Evolutionary conservation across 768 basidiomycete genomes (phyloP).

Genomic region (Kwoniella sp.): DNA sequence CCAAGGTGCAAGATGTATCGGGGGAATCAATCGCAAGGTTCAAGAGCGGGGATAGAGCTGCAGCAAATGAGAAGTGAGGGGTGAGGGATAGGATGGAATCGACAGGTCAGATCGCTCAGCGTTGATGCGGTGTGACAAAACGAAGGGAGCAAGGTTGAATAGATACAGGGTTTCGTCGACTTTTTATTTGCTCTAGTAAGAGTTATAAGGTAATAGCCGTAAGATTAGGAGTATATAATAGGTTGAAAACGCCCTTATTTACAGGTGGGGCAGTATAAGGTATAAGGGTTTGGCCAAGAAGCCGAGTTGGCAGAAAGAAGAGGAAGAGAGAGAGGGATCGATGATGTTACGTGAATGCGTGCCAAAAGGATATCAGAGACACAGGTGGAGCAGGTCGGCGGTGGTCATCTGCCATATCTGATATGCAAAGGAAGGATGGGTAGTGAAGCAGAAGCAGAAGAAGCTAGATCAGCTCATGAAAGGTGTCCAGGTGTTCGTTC

Average conservation of each 20-base stretch:
- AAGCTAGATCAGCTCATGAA: background rate
- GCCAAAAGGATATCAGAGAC: too few species aligned
- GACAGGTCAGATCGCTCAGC: background rate
- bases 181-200: background rate
- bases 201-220: background rate
- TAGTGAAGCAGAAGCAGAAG: background rate
- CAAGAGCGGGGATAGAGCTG: background rate
- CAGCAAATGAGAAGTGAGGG: too few species aligned
- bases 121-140: constrained; percentile 23
- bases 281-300: background rate
- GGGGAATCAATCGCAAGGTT: background rate
- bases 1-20: too few species aligned
- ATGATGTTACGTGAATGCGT: background rate
- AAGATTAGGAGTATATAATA: background rate
- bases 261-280: background rate
- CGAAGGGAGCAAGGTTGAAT: constrained; percentile 17
- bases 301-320: too few species aligned
- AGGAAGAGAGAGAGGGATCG: background rate
- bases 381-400: background rate
- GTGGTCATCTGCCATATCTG: background rate
- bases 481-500: constrained; percentile 2
- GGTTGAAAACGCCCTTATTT: background rate
- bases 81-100: too few species aligned
- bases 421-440: background rate
- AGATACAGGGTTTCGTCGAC: background rate